Base-by-base conservation (phyloP, 345 rosid genomes). In the Toxicodendron radicans region DNA sequence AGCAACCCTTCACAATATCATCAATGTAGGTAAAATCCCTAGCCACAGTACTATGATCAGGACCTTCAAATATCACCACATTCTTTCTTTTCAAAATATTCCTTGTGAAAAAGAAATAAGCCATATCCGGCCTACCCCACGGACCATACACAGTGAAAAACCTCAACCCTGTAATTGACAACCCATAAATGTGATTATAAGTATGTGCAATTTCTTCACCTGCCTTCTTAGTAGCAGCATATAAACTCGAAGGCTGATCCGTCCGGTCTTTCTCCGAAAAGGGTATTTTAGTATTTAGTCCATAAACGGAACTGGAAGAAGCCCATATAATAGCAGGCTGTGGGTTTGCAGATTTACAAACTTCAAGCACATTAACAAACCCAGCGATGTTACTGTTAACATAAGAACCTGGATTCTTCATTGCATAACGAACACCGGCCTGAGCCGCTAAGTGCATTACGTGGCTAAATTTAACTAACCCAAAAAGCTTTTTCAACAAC, bases 241-340 rank as follows among this genome's bases (percentile, higher is more conserved):
- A 86, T 6, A 84, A 78, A 73, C 87, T 84, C 0, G 90, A 84
- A 0, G 90, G 90, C 14, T 77, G 86, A 54, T 86, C 87, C 0
- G 90, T 87, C 12, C 73, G 23, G 62, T 87, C 82, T 33, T 80
- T 82, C 79, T 87, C 90, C 0, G 86, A 87, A 75, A 87, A 87
- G 2, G 90, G 90, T 18, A 74, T 82, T 43, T 79, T 87, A 14
- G 82, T 79, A 75, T 87, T 86, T 20, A 86, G 74, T 21, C 88
- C 90, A 14, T 87, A 87, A 24, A 87, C 86, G 0, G 90, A 87
- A 80, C 90, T 87, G 2, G 88, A 87, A 21, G 90, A 87, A 2
- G 90, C 90, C 88, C 90, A 87, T 0, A 87, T 79, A 38, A 87
- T 78, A 1, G 88, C 80, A 2, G 87, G 90, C 41, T 87, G 88